Evolutionary conservation across 805 yeast species (phyloP), one percentile per base, ranked within the genome.

Genomic region (Sugiyamaella chiloensis): DNA sequence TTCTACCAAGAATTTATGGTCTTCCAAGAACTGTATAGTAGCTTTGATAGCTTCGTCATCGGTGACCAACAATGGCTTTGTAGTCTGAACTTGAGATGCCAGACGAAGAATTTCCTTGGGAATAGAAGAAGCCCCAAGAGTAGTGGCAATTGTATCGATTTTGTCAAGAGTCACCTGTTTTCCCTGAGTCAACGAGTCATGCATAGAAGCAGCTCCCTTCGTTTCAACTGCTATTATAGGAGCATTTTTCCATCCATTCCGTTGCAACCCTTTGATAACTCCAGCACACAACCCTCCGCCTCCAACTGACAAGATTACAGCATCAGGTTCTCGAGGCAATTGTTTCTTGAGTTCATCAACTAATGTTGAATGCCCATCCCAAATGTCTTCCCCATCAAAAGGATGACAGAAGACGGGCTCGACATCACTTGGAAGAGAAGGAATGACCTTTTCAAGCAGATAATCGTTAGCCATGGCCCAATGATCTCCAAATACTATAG

Each of bases 331-430:
- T 23, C 37, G 34, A 2, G 48, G 50, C 30, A 87, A 74, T 69
- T 89, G 96, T 63, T 87, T 78, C 43, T 87, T 69, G 23, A 90
- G 69, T 68, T 90, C 97, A 75, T 86, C 79, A 1, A 95, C 93
- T 52, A 88, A 77, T 26, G 96, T 85, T 49, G 96, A 95, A 67
- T 90, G 95, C n/a, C 97, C 97, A 4, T 95, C 95, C 71, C 91
- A 85, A 53, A 90, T 91, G 52, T 80, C 80, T 2, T 96, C 96
- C 60, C 87, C 95, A 60, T 90, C 90, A 63, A 87, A 90, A 0
- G 97, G 97, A 21, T 96, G 96, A 49, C 73, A 77, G 62, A 88
- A 90, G 14, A 96, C 88, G 23, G 87, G 74, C 42, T 85, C 84
- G 59, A 84, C 95, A 6, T 45, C 60, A 0, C 30, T 24, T 11